Evolutionary conservation across 805 yeast genomes (phyloP), one percentile per base, ranked within the genome.

Genomic region (Candida sanyiensis): DNA sequence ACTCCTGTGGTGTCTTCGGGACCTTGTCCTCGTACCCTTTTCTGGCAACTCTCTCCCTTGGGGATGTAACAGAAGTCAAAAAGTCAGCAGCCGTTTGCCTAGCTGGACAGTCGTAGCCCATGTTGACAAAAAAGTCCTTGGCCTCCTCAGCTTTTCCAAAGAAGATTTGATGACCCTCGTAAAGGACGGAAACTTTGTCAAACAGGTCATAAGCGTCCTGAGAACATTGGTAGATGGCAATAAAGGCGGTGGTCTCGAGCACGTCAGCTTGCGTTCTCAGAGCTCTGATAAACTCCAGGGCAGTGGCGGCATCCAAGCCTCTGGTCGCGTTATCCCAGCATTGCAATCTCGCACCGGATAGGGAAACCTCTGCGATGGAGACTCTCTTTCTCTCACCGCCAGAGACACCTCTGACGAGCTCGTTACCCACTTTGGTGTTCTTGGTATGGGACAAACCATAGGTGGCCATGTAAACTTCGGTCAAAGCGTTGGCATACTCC

Each of bases 381-480:
- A 77, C 83, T 62, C 85, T 73, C 56, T 78, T 78, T 47, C 85
- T 64, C 59, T 78, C 82, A 61, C 85, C 85, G 52, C 85, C 85
- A 20, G 83, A 76, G 27, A 79, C 75, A 57, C 85, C 85, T 55
- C 83, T 68, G 22, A 77, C 72, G 26, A 69, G 67, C 48, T 75
- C 82, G 48, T 73, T 72, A 50, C 85, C 84, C 33, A 78, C 83
- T 37, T 74, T 66, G 8, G 85, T 78, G 49, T 77, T 64, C 45
- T 67, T 66, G 9, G 81, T 75, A 54, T 79, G 83, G 6, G 54
- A 47, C 19, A 61, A 47, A 24, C 72, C 72, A 50, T 67, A 71
- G 33, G 73, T 69, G 2, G 50, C 76, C 75, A 71, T 68, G 21
- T 59, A 60, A 11, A 73, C 77, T 40, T 70, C 68, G 5, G 80